Evolutionary conservation across 2,329 filamentous ascomycete genomes (phyloP), one percentile per base, ranked within the genome.

Genomic region (Cylindrodendrum hubeiense): DNA sequence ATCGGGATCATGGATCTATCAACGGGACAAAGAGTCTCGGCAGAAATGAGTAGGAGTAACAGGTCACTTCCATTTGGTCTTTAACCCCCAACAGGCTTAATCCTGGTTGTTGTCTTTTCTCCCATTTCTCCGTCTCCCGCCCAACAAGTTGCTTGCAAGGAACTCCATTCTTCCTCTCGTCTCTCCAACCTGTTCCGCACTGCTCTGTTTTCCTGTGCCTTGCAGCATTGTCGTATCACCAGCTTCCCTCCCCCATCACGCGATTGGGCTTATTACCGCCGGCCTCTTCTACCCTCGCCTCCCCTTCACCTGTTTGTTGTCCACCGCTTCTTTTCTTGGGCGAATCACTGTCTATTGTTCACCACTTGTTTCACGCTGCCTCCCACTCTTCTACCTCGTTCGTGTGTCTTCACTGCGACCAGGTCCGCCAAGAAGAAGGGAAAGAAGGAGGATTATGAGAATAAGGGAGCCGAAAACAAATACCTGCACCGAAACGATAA

Each of bases 61-160:
- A 55, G 33, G 33, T 37, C 50, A 37, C 58, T 39, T 47, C 37
- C 26, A 34, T 30, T 46, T 46, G 53, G 30, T 44, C 46, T 34
- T 53, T 10, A 21, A 28, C n/a, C 46, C 21, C 46, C 12, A 47
- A 33, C 55, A 50, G 26, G 49, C 49, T 28, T 54, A 21, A 59
- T 54, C 61, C 61, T 24, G 21, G 61, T n/a, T 59, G 28, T 30
- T 24, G 43, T 55, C 28, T 34, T 49, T 58, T 43, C 17, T 26
- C 53, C 50, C 49, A 60, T 51, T 24, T 60, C 30, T 62, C 51
- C 52, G 49, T 59, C 26, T 19, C 21, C 49, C 61, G 43, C 52
- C 61, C 54, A 59, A 58, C 53, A 46, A 8, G n/a, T 21, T 50
- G 47, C 21, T 33, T 33, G 26, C 28, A 19, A 33, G n/a, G 17